A percentile compares a stretch with the other conserved stretches of the same genome.
Evolutionary conservation across 2,329 filamentous ascomycete species (phyloP).

Genomic region (Botrytis deweyae): DNA sequence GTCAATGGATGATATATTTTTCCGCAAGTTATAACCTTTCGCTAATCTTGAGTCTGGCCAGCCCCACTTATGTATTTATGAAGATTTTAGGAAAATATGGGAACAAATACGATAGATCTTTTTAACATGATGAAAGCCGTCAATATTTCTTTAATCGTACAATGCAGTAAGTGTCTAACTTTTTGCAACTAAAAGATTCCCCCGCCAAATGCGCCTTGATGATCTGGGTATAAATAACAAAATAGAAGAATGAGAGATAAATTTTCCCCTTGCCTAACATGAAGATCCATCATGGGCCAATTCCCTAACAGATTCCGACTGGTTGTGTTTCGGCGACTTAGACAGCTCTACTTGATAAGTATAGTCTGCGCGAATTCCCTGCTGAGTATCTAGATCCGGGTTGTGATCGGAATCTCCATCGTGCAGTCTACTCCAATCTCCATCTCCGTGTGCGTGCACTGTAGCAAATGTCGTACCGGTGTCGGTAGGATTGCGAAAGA

Average conservation of each 20-base stretch:
- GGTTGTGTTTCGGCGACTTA: conserved; percentile 4
- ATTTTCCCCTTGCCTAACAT: background rate
- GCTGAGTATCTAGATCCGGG: background rate
- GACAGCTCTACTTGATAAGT: conserved; percentile 23
- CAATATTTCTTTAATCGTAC: background rate
- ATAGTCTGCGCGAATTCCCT: conserved; percentile 14
- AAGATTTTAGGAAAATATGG: background rate
- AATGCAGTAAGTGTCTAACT: background rate
- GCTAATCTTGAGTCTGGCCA: background rate
- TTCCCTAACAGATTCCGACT: background rate
- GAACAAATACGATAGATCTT: background rate
- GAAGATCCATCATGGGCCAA: conserved; percentile 4
- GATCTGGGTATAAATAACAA: background rate
- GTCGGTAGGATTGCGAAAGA: conserved; percentile 22
- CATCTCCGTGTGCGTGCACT: conserved; percentile 17
- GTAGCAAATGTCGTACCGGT: conserved; percentile 12
- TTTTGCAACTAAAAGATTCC: background rate
- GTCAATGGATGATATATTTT: background rate
- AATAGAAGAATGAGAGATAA: background rate
- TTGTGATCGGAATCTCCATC: conserved; percentile 12
- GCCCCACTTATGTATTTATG: background rate
- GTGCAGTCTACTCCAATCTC: conserved; percentile 22
- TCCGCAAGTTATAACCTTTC: background rate
- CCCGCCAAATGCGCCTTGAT: background rate
- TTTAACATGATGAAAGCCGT: background rate